Evolutionary conservation across 768 basidiomycete species (phyloP).

Genomic region (Leccinum disarticulatum): DNA sequence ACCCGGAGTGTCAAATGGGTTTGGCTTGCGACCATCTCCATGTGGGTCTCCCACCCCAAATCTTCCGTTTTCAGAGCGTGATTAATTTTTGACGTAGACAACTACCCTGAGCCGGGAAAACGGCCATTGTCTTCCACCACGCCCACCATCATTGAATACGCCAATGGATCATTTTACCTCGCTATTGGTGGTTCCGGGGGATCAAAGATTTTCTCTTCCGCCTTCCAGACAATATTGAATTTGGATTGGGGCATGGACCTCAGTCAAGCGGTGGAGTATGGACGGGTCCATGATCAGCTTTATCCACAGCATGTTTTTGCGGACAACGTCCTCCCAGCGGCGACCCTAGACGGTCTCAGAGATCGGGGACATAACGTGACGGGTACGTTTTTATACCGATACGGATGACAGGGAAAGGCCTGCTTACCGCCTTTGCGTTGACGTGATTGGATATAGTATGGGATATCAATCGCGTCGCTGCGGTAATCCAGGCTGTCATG

Average conservation of each 20-base stretch:
- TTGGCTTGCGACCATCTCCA: slow-evolving; percentile 80
- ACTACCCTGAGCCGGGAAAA: slow-evolving; percentile 87
- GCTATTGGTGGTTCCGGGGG: slow-evolving; percentile 88
- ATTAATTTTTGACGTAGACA: slow-evolving; percentile 48
- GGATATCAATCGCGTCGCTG: slow-evolving; percentile 70
- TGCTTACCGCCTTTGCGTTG: background rate
- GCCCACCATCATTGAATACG: slow-evolving; percentile 78
- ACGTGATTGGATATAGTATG: slow-evolving; percentile 38
- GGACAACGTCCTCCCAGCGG: slow-evolving; percentile 58
- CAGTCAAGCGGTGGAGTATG: slow-evolving; percentile 78
- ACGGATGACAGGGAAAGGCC: background rate
- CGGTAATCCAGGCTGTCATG: slow-evolving; percentile 72
- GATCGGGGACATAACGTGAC: slow-evolving; percentile 70
- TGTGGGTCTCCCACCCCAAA: slow-evolving; percentile 43
- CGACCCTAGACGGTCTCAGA: slow-evolving; percentile 56
- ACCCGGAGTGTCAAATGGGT: slow-evolving; percentile 80
- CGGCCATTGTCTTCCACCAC: slow-evolving; percentile 85
- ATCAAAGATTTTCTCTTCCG: slow-evolving; percentile 74
- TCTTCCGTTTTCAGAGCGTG: background rate
- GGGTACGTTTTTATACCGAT: slow-evolving; percentile 38
- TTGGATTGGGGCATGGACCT: slow-evolving; percentile 76
- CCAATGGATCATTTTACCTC: slow-evolving; percentile 69
- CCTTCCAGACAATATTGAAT: slow-evolving; percentile 80
- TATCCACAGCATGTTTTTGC: slow-evolving; percentile 62
- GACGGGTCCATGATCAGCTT: slow-evolving; percentile 85